Conservation (phyloP, 1,284 basidiomycete species). For the Marasmius fiardii region DNA sequence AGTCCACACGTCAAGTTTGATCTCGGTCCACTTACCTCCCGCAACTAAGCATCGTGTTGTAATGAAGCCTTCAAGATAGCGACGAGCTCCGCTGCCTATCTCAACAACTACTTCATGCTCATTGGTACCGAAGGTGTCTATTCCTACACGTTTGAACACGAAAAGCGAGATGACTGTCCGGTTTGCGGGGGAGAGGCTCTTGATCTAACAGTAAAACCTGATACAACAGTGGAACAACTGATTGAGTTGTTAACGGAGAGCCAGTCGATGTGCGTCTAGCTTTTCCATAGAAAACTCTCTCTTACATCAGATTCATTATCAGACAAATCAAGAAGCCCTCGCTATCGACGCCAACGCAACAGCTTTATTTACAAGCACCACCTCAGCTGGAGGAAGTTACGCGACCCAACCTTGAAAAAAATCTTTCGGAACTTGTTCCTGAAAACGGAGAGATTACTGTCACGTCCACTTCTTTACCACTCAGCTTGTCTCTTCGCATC, state of each 20-base stretch:
- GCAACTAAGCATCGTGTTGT: conserved; percentile 85
- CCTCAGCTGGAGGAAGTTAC: conserved; percentile 87
- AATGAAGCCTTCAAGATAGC: conserved; percentile 99
- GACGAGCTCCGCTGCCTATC: conserved; percentile 88
- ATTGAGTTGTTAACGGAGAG: conserved; percentile 84
- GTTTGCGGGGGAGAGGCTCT: conserved; percentile 94
- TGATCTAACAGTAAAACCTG: conserved; percentile 62
- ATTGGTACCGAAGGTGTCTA: conserved; percentile 97
- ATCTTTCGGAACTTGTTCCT: conserved; percentile 75
- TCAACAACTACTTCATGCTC: conserved; percentile 99
- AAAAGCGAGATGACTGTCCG: conserved; percentile 90
- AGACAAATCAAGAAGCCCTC: conserved; percentile 96
- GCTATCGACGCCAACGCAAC: conserved; percentile 62
- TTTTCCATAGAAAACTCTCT: not conserved
- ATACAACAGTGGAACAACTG: conserved; percentile 79
- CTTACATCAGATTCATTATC: conserved; percentile 8
- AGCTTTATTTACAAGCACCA: conserved; percentile 92
- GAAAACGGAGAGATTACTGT: conserved; percentile 81
- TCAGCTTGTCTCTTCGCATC: conserved; percentile 75
- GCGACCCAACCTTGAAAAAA: conserved; percentile 85
- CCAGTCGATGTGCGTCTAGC: conserved; percentile 76
- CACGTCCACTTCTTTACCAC: conserved; percentile 86
- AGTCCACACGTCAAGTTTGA: conserved; percentile 15
- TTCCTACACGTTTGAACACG: conserved; percentile 96
- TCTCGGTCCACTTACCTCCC: not conserved